Base-by-base conservation (phyloP, 768 basidiomycete genomes). In the Termitomyces sp. region DNA sequence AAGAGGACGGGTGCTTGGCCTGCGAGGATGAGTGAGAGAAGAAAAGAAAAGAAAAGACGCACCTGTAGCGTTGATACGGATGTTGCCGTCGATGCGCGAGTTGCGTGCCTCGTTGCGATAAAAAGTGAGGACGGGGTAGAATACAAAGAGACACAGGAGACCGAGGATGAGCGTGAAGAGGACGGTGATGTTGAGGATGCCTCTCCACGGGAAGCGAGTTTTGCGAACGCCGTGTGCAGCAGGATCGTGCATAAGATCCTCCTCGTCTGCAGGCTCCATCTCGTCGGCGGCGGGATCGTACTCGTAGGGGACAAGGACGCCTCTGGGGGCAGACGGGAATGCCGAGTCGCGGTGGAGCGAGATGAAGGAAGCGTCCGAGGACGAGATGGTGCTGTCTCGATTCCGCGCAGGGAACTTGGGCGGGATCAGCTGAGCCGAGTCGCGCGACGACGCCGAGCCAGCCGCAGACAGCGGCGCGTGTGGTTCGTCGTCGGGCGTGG, bases 161-260 rank as follows among this genome's bases (percentile, higher is more conserved):
- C 75, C 81, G 25, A 69, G 22, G 15, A 90, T 71, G 60, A 97
- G 76, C 18, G 85, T 1, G 33, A 86, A 0, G 23, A 98, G 75
- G 47, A 90, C 80, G 27, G 80, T 71, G 48, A 96, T 67, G 71
- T 97, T 97, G 56, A 81, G 57, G 3, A 91, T 42, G 3, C 74
- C 72, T 32, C 76, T 64, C 76, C 74, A 79, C 7, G 77, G 75
- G 61, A 79, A 77, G 20, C 64, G 58, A 39, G 61, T 67, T 15
- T 64, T 64, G 36, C 64, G 56, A 7, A 64, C 50, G 15, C 61
- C 68, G 27, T 75, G 63, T 11, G 67, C 65, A 12, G 73, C 73
- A 3, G 78, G 84, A 55, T 88, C 84, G 63, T 94, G 89, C 33
- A 94, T 67, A 20, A 80, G 66, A 63, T 94, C 93, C 62, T 94